Evolutionary conservation across 2,329 filamentous ascomycete genomes (phyloP), one percentile per base, ranked within the genome.

Genomic region (Penicillium brevicompactum): DNA sequence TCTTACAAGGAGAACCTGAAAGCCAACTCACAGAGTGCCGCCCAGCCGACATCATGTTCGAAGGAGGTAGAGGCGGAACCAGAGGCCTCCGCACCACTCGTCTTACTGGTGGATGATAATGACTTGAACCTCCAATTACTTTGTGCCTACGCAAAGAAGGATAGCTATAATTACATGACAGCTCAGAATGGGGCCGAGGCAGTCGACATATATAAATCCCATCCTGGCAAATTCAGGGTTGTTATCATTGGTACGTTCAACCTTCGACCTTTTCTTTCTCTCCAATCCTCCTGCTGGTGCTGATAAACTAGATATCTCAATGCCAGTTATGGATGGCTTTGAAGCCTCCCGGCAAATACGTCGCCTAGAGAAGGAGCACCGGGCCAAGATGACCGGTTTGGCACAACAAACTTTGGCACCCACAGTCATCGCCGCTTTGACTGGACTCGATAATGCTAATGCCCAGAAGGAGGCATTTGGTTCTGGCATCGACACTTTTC

Each of bases 81-180:
- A 32, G 27, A 41, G 13, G 1, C n/a, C 6, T 14, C 14, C 27
- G 14, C 37, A 6, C 54, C 18, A 30, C 37, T 55, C 21, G 60
- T 73, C 5, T 58, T 75, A 4, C 58, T 76, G 14, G 73, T 76
- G 4, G 73, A 76, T 51, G 73, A 76, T 56, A 76, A 76, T 51
- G 59, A 62, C 6, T 27, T 74, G 43, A 74, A 75, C 49, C 64
- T 74, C 4, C 66, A 69, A 46, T 57, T 74, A 8, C 65, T 74
- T 8, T 60, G 64, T 46, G 69, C 69, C 3, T 72, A 64, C 49
- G 63, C 67, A 48, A 60, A 64, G 31, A 73, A 73, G 48, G 62
- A 65, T 16, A 61, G 60, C 1, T 66, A 66, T 24, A 51, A 61
- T 6, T 70, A 70, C 40, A 60, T 64, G 32, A 69, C 70, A 0